Evolutionary conservation across 2,329 filamentous ascomycete genomes (phyloP).

Genomic region (Aspergillus unguis): DNA sequence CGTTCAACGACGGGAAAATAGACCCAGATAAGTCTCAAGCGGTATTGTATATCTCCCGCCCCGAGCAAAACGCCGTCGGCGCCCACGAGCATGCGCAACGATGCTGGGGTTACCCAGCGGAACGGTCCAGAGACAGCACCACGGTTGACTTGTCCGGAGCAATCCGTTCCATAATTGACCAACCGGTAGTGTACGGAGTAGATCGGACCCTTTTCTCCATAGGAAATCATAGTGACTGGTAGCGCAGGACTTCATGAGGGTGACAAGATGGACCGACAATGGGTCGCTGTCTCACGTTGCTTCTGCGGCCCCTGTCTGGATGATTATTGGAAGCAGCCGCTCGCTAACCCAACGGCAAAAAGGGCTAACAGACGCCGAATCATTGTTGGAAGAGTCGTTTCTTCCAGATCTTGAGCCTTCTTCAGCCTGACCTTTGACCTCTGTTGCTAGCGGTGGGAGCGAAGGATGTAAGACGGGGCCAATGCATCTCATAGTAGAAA

Average conservation of each 20-base stretch:
- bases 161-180: background rate
- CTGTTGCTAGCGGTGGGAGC: background rate
- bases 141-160: slow-evolving; percentile 5
- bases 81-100: background rate
- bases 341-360: slow-evolving; percentile 7
- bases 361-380: background rate
- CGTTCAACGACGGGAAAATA: background rate
- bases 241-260: too few species aligned
- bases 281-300: slow-evolving; percentile 11
- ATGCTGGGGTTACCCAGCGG: slow-evolving; percentile 8
- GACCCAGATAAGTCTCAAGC: background rate
- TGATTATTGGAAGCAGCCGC: slow-evolving; percentile 14
- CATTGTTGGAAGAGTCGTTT: slow-evolving; percentile 4
- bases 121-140: slow-evolving; percentile 12
- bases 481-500: slow-evolving; percentile 5
- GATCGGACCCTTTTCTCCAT: slow-evolving; percentile 1
- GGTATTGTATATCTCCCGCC: background rate
- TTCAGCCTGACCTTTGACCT: background rate
- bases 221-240: background rate
- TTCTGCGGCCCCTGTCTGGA: slow-evolving; percentile 10
- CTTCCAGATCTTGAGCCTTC: background rate
- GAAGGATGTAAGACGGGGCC: slow-evolving; percentile 9
- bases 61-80: background rate
- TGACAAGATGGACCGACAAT: background rate
- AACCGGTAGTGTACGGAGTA: background rate